Conservation (phyloP, 164 flowering plant species). For the Vitis labrusca region DNA sequence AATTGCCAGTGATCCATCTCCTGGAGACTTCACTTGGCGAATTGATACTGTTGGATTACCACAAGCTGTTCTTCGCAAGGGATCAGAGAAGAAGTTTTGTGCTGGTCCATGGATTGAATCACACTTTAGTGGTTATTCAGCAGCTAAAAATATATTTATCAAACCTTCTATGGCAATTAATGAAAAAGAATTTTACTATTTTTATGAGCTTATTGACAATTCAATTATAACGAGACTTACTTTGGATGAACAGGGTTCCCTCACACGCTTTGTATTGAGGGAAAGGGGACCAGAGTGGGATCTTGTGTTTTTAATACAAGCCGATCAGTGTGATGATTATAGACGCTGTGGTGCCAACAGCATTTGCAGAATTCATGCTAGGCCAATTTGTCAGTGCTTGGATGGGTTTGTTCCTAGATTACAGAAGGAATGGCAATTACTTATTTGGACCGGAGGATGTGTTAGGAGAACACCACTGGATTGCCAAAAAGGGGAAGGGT, state of each 20-base stretch:
- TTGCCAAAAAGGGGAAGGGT: conserved; percentile 22
- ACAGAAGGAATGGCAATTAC: conserved; percentile 1
- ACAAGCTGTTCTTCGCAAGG: background rate
- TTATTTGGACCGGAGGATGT: conserved; percentile 30
- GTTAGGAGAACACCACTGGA: conserved; percentile 7
- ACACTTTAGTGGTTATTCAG: conserved; percentile 1
- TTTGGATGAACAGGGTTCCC: background rate
- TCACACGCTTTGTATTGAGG: conserved; percentile 5
- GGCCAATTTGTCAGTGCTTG: conserved; percentile 11
- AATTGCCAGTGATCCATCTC: conserved; percentile 23
- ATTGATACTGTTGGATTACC: conserved; percentile 14
- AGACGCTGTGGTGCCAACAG: background rate
- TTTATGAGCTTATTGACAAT: no score
- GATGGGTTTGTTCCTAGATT: conserved; percentile 18
- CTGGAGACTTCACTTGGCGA: conserved; percentile 17
- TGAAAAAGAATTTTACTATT: no score
- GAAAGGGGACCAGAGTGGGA: background rate
- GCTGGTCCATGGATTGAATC: conserved; percentile 28
- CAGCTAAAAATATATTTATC: background rate
- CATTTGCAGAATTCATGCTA: no score
- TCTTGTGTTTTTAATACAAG: background rate
- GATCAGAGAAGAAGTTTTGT: background rate
- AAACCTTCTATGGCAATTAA: no score
- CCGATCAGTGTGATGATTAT: conserved; percentile 1
- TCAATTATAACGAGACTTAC: no score